Percentiles rank a stretch among this genome's conserved stretches.
phyloP scores from a whole-genome alignment of 2,329 filamentous ascomycete species.

The Fusarium coffeatum region DNA sequence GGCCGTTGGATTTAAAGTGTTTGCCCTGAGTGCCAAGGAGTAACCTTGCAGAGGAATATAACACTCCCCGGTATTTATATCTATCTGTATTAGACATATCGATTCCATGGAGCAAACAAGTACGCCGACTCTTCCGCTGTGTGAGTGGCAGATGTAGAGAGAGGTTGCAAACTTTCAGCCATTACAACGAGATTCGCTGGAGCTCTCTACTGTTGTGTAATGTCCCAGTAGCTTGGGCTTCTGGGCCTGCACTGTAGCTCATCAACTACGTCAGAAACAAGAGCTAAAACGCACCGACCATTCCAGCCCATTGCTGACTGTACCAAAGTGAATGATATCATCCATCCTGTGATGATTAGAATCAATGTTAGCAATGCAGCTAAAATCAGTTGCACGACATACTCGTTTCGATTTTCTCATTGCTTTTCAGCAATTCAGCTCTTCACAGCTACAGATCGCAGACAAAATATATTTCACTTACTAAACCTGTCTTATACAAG shows the following conservation, averaged over 20 bases:
- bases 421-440: neutral
- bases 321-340: slow-evolving; percentile 28
- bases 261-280: slow-evolving; percentile 25
- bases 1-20: slow-evolving; percentile 12
- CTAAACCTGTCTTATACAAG: neutral
- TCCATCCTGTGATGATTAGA: neutral
- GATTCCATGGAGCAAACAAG: neutral
- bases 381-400: neutral
- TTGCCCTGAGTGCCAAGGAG: slow-evolving; percentile 27
- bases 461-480: neutral
- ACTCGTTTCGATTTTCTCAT: neutral
- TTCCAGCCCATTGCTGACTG: slow-evolving; percentile 22
- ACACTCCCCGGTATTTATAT: neutral
- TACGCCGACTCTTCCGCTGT: neutral
- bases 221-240: neutral
- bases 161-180: neutral
- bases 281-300: slow-evolving; percentile 15
- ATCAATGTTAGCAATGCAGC: neutral
- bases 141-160: neutral
- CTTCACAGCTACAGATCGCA: neutral
- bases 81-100: neutral
- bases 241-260: neutral
- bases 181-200: slow-evolving; percentile 4
- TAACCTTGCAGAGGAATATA: slow-evolving; percentile 7
- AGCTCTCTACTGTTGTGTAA: neutral